phyloP scores from a whole-genome alignment of 352 stramenopile species.

The Globisporangium viniferum region DNA sequence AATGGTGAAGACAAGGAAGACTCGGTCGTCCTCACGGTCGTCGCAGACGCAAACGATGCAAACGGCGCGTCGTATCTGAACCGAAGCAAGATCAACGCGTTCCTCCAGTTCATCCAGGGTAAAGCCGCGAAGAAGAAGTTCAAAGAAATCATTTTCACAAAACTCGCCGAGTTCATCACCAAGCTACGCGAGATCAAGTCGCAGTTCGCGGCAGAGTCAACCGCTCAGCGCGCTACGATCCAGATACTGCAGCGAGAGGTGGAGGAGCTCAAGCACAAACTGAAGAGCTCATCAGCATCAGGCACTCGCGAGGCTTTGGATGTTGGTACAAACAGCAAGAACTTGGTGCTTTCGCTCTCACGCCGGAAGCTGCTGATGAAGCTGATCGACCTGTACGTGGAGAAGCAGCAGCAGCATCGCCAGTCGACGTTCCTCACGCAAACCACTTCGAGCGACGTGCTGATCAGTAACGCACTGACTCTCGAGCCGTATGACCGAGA shows the following conservation, averaged over 20 bases:
- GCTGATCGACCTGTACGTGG: constrained; percentile 35
- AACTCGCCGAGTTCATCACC: constrained; percentile 44
- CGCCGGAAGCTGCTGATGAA: constrained; percentile 37
- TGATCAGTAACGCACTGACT: constrained; percentile 20
- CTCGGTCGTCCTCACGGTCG: constrained; percentile 20
- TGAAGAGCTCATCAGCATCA: constrained; percentile 6
- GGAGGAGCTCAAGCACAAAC: constrained; percentile 27
- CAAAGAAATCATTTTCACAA: constrained; percentile 42
- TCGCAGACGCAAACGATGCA: constrained; percentile 30
- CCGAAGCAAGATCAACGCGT: constrained; percentile 60
- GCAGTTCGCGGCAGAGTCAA: constrained; percentile 31
- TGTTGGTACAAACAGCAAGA: constrained; percentile 7
- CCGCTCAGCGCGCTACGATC: constrained; percentile 27
- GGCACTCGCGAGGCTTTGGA: background rate
- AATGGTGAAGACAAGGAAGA: background rate
- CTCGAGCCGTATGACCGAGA: constrained; percentile 11
- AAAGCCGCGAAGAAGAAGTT: constrained; percentile 36
- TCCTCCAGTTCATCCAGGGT: constrained; percentile 53
- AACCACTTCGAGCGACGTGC: constrained; percentile 33
- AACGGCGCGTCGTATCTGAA: constrained; percentile 53
- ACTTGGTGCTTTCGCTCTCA: constrained; percentile 1
- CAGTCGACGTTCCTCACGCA: constrained; percentile 55
- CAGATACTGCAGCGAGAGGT: constrained; percentile 40
- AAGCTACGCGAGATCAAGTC: constrained; percentile 37
- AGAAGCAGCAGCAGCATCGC: constrained; percentile 24